phyloP scores from a whole-genome alignment of 2,329 filamentous ascomycete genomes.

The Calycina marina region DNA sequence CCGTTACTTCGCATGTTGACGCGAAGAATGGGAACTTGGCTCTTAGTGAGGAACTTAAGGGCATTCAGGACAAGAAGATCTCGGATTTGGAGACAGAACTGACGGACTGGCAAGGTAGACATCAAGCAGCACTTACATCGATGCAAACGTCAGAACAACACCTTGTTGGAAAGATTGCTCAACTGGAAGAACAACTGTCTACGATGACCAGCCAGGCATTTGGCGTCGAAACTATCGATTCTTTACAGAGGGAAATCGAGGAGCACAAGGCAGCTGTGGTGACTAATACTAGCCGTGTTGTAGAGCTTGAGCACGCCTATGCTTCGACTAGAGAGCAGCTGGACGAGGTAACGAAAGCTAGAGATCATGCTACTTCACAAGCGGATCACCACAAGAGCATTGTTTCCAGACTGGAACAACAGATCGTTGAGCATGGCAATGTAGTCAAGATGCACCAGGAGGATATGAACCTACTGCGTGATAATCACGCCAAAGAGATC shows the following conservation, averaged over 20 bases:
- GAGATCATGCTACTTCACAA: slow-evolving; percentile 31
- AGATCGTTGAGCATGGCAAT: slow-evolving; percentile 44
- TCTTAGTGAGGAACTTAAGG: slow-evolving; percentile 15
- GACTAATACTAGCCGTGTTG: slow-evolving; percentile 52
- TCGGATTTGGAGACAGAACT: slow-evolving; percentile 57
- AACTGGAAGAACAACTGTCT: slow-evolving; percentile 49
- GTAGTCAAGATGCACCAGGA: slow-evolving; percentile 40
- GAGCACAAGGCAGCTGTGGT: slow-evolving; percentile 65
- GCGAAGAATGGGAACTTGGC: slow-evolving; percentile 7
- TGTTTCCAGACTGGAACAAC: slow-evolving; percentile 37
- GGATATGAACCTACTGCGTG: slow-evolving; percentile 33
- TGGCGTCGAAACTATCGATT: slow-evolving; percentile 44
- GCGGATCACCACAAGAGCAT: slow-evolving; percentile 29
- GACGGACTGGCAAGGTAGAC: slow-evolving; percentile 59
- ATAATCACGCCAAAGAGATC: slow-evolving; percentile 35
- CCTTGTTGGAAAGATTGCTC: slow-evolving; percentile 55
- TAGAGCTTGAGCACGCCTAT: slow-evolving; percentile 61
- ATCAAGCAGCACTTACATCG: slow-evolving; percentile 52
- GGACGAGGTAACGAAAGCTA: slow-evolving; percentile 46
- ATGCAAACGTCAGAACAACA: slow-evolving; percentile 60
- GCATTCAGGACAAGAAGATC: slow-evolving; percentile 29
- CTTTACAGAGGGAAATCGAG: slow-evolving; percentile 60
- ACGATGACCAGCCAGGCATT: slow-evolving; percentile 29
- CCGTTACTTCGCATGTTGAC: slow-evolving; percentile 10
- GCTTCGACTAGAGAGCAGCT: slow-evolving; percentile 50